Percentiles rank a stretch among this genome's conserved stretches.
Evolutionary conservation across 2,329 filamentous ascomycete species (phyloP).

Genomic region (Sporothrix inflata): DNA sequence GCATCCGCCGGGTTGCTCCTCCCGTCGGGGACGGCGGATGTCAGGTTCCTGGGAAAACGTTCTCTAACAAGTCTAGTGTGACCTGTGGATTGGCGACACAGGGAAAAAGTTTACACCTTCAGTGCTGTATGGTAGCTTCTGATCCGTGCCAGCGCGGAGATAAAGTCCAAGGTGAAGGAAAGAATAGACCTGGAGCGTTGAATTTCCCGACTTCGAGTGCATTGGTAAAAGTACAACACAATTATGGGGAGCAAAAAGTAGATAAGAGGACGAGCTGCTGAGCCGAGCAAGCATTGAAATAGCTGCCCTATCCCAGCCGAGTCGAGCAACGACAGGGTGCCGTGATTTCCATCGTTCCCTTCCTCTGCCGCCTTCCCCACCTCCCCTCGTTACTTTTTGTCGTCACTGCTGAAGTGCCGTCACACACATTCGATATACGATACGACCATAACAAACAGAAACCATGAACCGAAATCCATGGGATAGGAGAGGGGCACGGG

Average conservation of each 20-base stretch:
- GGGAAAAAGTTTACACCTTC: background rate
- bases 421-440: background rate
- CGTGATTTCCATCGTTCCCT: background rate
- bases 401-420: background rate
- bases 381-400: background rate
- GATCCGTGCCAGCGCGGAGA: background rate
- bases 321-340: background rate
- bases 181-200: background rate
- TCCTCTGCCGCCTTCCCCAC: background rate
- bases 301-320: background rate
- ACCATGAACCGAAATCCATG: background rate
- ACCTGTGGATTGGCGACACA: background rate
- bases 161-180: background rate
- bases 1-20: background rate
- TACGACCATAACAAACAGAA: too few species aligned
- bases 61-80: constrained; percentile 1
- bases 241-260: background rate
- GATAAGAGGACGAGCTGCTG: background rate
- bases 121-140: background rate
- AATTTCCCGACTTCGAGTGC: background rate
- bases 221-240: background rate
- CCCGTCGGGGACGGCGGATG: constrained; percentile 20
- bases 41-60: background rate
- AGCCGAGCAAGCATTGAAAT: background rate
- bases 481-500: background rate